Base-by-base conservation (phyloP, 306 rosid genomes). In the Mimosa bimucronata region DNA sequence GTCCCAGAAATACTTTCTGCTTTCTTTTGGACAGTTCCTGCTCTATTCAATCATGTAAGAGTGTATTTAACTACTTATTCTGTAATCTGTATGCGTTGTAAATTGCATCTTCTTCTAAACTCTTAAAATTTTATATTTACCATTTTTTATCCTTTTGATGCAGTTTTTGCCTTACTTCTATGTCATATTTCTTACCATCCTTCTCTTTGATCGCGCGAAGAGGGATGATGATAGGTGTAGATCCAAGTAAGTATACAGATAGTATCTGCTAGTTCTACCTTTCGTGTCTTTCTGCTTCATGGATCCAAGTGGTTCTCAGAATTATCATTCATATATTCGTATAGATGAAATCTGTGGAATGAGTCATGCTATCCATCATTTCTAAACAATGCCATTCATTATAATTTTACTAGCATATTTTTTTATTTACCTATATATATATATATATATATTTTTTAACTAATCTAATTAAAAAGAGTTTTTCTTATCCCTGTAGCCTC, bases 1-100 rank as follows among this genome's bases (percentile, higher is more conserved):
- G 97, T 90, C 60, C 99, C 99, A 5, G 99, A 95, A 90, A 95
- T 95, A 85, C 85, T 86, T 66, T 91, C 97, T 66, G 99, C 99
- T 61, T 93, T 95, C 86, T 93, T 95, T 88, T 95, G 99, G 99
- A 95, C 98, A 14, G 93, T 91, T 73, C 99, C 99, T 29, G 99
- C 94, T 62, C 94, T 95, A 80, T 91, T 95, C 68, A 83, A 85
- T 83, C 99, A 93, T 72, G 99, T 95, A 87, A 88, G 83, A 45
- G 52, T 74, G 67, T 58, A 58, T 58, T 25, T 23, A 10, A 21
- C 62, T 21, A 40, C 19, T 12, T 80, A 73, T 64, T 55, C 37
- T 41, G 37, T 69, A 13, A 41, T 79, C 45, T 73, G 45, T 69
- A 70, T 61, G 66, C 45, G 62, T 83, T 77, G 73, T 68, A 77